Base-by-base conservation (phyloP, 345 rosid genomes). In the Carallia pectinifolia region DNA sequence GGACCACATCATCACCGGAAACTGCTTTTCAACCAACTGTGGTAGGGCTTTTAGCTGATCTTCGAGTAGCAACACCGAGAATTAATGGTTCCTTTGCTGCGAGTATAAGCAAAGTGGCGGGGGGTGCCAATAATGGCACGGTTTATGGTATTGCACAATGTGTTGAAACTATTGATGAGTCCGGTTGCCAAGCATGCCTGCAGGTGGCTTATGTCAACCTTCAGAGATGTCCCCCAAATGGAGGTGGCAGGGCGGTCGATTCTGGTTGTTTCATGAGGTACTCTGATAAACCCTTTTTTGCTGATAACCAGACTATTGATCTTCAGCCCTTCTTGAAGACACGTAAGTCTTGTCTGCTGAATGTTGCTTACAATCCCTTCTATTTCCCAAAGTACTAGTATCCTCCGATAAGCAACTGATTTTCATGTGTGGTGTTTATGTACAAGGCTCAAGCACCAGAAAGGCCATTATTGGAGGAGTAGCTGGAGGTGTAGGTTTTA, bases 181-280 rank as follows among this genome's bases (percentile, higher is more conserved):
- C 5, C 0, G 80, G 84, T 0, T 85, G 86, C 75, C 65, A 52
- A 23, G 67, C 61, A 18, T 85, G 88, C 70, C 50, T 82, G 75
- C 59, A 63, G 23, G 73, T 67, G 34, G 86, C 75, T 5, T 13
- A 47, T 39, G 36, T 13, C 1, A 77, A 81, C 70, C 34, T 82
- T 40, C 66, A 71, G 3, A 76, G 48, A 50, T 85, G 88, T 67
- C 62, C 75, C 65, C 71, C 76, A 1, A 33, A 63, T 34, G 33
- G 70, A 1, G 60, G 64, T 38, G 82, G 85, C 5, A 71, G 83
- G 75, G 80, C 83, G 0, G 34, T 79, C 61, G 81, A 82, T 73
- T 78, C 73, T 2, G 89, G 86, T 4, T 85, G 86, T 44, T 85
- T 80, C 65, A 52, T 82, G 36, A 76, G 85, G 62, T 82, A 67